A percentile compares a stretch with the other conserved stretches of the same genome.
Evolutionary conservation across 345 rosid genomes (phyloP).

Genomic region (Geranium brycei): DNA sequence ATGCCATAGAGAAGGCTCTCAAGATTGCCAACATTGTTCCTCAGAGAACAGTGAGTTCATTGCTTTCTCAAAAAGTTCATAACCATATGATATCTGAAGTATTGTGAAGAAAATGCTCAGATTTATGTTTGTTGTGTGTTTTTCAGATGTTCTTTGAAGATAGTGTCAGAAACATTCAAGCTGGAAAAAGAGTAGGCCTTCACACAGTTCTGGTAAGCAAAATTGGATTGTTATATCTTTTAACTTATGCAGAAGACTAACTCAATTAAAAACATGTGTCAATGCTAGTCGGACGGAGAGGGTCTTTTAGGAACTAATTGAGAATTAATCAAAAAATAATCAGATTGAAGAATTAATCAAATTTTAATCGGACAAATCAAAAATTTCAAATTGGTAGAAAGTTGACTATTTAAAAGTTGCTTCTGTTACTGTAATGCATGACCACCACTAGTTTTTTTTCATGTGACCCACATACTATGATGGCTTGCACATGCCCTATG

Average conservation of each 20-base stretch:
- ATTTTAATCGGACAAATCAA: no score
- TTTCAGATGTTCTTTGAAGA: conserved; percentile 80
- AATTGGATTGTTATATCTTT: background rate
- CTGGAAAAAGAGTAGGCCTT: conserved; percentile 57
- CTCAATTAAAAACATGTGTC: no score
- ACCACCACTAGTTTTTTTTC: no score
- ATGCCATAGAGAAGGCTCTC: conserved; percentile 56
- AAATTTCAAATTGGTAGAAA: no score
- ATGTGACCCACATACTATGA: no score
- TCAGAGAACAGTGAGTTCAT: conserved; percentile 47
- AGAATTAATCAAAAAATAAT: no score
- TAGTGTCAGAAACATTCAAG: conserved; percentile 56
- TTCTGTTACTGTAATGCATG: no score
- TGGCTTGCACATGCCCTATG: no score
- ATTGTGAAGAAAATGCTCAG: background rate
- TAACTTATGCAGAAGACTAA: no score
- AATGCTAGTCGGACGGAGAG: background rate
- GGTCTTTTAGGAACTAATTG: no score
- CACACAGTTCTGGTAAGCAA: conserved; percentile 62
- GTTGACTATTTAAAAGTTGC: no score
- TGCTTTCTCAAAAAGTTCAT: background rate
- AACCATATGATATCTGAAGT: background rate
- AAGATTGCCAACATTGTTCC: conserved; percentile 51
- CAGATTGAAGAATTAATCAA: no score
- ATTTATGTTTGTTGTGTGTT: background rate